phyloP scores from a whole-genome alignment of 495 filamentous ascomycete species.

The Xylaria bambusicola region DNA sequence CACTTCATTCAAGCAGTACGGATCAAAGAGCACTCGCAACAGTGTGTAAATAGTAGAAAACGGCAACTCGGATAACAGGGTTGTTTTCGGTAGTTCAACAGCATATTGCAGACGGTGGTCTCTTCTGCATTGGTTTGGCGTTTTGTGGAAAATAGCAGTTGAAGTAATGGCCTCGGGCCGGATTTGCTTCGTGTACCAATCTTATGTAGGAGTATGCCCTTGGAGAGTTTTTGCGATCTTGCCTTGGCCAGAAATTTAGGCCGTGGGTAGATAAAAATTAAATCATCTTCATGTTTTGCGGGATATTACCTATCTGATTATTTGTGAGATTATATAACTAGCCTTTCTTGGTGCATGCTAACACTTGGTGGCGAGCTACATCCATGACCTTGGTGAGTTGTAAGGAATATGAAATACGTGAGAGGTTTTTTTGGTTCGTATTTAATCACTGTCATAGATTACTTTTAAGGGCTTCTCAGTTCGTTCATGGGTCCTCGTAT shows the following conservation, averaged over 20 bases:
- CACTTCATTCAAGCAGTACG: neutral
- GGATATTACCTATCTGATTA: too few relatives aligned
- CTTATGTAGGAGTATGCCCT: conserved; percentile 9
- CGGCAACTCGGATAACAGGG: neutral
- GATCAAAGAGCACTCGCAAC: neutral
- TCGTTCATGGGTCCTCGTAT: too few relatives aligned
- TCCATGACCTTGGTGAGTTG: too few relatives aligned
- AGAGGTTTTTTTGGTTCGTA: too few relatives aligned
- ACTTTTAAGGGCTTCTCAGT: too few relatives aligned
- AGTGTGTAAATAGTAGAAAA: neutral
- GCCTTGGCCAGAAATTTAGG: neutral
- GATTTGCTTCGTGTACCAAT: conserved; percentile 10
- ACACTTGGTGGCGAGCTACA: too few relatives aligned
- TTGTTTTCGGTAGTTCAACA: conserved; percentile 1
- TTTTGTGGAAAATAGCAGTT: conserved; percentile 12
- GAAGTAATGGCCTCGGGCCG: neutral
- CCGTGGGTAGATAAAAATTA: too few relatives aligned
- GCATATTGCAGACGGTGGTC: conserved; percentile 2
- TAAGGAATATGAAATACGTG: too few relatives aligned
- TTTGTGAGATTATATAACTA: too few relatives aligned
- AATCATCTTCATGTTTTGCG: too few relatives aligned
- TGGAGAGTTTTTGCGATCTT: neutral
- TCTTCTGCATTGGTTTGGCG: conserved; percentile 16
- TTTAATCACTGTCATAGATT: too few relatives aligned
- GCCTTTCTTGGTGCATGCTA: too few relatives aligned